A percentile compares a stretch with the other conserved stretches of the same genome.
phyloP scores from a whole-genome alignment of 768 basidiomycete species.

The Tricholoma matsutake region DNA sequence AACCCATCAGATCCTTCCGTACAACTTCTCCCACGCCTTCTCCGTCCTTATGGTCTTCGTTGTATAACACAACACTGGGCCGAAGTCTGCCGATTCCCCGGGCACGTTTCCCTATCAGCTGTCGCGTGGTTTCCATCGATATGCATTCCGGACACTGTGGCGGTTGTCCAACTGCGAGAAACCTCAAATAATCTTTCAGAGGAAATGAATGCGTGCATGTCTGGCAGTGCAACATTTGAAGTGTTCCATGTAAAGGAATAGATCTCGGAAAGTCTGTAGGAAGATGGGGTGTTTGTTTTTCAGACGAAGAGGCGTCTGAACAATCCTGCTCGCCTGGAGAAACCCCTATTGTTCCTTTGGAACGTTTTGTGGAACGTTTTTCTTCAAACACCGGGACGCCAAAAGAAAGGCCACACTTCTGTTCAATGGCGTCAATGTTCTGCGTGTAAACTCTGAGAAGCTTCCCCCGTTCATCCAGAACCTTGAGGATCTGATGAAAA shows the following conservation, averaged over 20 bases:
- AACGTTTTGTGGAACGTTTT: slow-evolving; percentile 51
- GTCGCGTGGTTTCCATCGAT: slow-evolving; percentile 63
- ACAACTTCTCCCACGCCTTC: slow-evolving; percentile 85
- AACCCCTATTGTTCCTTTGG: slow-evolving; percentile 35
- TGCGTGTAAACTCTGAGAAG: slow-evolving; percentile 89
- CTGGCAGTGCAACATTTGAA: slow-evolving; percentile 77
- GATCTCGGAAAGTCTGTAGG: slow-evolving; percentile 67
- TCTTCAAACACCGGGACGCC: slow-evolving; percentile 73
- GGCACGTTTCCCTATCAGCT: slow-evolving; percentile 72
- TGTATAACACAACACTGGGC: slow-evolving; percentile 88
- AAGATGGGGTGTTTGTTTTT: slow-evolving; percentile 28
- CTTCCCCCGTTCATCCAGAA: slow-evolving; percentile 70
- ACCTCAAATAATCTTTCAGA: slow-evolving; percentile 55
- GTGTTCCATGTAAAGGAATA: slow-evolving; percentile 87
- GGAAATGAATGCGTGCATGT: slow-evolving; percentile 74
- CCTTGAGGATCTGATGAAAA: slow-evolving; percentile 74
- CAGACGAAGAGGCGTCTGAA: slow-evolving; percentile 14
- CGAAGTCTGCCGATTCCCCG: slow-evolving; percentile 78
- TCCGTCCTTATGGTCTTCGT: slow-evolving; percentile 83
- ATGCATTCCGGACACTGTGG: slow-evolving; percentile 81
- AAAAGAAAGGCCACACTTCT: slow-evolving; percentile 81
- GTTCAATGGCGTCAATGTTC: slow-evolving; percentile 89
- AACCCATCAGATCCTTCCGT: slow-evolving; percentile 74
- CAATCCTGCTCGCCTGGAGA: slow-evolving; percentile 11
- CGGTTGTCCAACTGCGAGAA: slow-evolving; percentile 58